These are phyloP conservation scores for Ogataea salicorniae DNA, from an alignment of 805 yeast species.

Conservation along the genomic window DNA sequence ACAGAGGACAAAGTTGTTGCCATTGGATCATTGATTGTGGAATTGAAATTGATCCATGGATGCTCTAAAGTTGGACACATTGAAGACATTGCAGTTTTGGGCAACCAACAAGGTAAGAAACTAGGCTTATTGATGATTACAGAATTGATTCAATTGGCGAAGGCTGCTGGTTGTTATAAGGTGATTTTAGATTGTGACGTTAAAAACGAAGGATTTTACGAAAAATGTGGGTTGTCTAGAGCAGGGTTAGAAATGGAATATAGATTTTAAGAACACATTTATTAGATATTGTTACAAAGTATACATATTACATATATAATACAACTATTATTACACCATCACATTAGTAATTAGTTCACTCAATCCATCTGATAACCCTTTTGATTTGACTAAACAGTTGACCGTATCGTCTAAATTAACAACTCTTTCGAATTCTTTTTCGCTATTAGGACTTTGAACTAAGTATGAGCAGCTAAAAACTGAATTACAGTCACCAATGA, in stretches of 20 bases:
- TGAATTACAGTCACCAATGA: conserved; percentile 18
- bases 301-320: neutral
- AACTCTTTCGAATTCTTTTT: neutral
- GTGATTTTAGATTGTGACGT: conserved; percentile 84
- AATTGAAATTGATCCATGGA: conserved; percentile 75
- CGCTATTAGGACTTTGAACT: neutral
- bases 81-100: conserved; percentile 84
- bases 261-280: conserved; percentile 31
- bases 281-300: neutral
- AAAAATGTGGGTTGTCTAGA: conserved; percentile 71
- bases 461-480: conserved; percentile 5
- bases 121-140: conserved; percentile 68
- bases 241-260: conserved; percentile 69
- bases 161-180: conserved; percentile 70
- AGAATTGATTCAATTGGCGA: conserved; percentile 55
- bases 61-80: conserved; percentile 89
- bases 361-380: conserved; percentile 13
- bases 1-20: conserved; percentile 58
- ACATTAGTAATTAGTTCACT: conserved; percentile 12
- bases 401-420: conserved; percentile 13
- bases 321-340: neutral
- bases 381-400: conserved; percentile 14
- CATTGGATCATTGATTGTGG: conserved; percentile 76
- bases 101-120: conserved; percentile 74
- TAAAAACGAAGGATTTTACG: conserved; percentile 79